A percentile compares a stretch with the other conserved stretches of the same genome.
Conservation (phyloP, 192 early-diverging fungal genomes). For the Spizellomyces punctatus region DNA sequence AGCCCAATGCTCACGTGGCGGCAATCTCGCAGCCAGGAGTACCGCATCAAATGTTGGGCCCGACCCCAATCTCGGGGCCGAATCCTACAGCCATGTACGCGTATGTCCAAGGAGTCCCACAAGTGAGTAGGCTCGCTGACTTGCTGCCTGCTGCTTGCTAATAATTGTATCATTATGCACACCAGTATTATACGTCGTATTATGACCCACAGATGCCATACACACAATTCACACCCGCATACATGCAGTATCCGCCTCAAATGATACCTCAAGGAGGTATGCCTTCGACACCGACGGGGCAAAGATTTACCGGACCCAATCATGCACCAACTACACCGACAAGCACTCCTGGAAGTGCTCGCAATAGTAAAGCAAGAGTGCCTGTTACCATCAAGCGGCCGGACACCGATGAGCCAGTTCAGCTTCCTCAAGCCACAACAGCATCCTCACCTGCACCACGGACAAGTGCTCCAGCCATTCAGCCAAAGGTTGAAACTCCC, state of each 20-base stretch:
- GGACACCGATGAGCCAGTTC: slow-evolving; percentile 25
- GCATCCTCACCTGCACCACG: slow-evolving; percentile 13
- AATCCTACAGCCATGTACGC: not conserved
- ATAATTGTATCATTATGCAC: too few relatives aligned
- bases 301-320: not conserved
- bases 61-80: not conserved
- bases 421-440: slow-evolving; percentile 5
- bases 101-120: not conserved
- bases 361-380: not conserved
- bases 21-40: not conserved
- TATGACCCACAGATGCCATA: not conserved
- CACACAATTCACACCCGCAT: not conserved
- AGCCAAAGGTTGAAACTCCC: slow-evolving; percentile 4
- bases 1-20: not conserved
- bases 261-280: not conserved
- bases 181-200: not conserved
- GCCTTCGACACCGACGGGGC: not conserved
- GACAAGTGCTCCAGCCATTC: not conserved
- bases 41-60: not conserved
- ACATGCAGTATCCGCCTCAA: not conserved
- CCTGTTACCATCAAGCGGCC: slow-evolving; percentile 16
- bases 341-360: not conserved
- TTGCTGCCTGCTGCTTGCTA: too few relatives aligned
- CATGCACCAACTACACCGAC: not conserved
- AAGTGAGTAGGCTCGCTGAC: too few relatives aligned